A percentile compares a stretch with the other conserved stretches of the same genome.
phyloP scores from a whole-genome alignment of 345 rosid species.

The Linum tenue region DNA sequence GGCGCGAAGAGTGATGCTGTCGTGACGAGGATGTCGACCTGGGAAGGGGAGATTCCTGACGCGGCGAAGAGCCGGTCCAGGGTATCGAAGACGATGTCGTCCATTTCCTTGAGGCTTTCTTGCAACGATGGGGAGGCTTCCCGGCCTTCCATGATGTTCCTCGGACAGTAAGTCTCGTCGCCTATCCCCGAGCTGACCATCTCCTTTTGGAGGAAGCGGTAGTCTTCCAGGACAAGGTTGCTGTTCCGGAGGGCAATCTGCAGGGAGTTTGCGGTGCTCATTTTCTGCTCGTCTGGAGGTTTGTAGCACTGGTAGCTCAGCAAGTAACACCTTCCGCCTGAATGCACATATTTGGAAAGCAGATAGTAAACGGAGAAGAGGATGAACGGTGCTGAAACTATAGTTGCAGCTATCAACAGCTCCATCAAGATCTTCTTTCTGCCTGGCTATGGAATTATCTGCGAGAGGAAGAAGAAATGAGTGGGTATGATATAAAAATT shows the following conservation, averaged over 20 bases:
- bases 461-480: no score
- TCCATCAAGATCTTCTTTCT: no score
- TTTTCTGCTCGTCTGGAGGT: not conserved
- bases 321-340: not conserved
- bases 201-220: not conserved
- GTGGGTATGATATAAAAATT: no score
- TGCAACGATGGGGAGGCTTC: not conserved
- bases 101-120: not conserved
- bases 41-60: not conserved
- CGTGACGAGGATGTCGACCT: not conserved
- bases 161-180: not conserved
- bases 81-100: not conserved
- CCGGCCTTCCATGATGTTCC: not conserved
- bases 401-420: no score
- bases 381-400: no score
- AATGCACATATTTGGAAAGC: no score
- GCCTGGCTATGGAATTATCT: no score
- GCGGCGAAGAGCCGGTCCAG: not conserved
- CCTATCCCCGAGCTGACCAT: not conserved
- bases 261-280: not conserved
- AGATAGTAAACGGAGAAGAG: no score
- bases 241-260: not conserved
- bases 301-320: not conserved
- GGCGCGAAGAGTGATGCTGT: not conserved
- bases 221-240: not conserved